A percentile compares a stretch with the other conserved stretches of the same genome.
phyloP scores from a whole-genome alignment of 148 eudicot genomes.

The Rhododendron williamsianum region DNA sequence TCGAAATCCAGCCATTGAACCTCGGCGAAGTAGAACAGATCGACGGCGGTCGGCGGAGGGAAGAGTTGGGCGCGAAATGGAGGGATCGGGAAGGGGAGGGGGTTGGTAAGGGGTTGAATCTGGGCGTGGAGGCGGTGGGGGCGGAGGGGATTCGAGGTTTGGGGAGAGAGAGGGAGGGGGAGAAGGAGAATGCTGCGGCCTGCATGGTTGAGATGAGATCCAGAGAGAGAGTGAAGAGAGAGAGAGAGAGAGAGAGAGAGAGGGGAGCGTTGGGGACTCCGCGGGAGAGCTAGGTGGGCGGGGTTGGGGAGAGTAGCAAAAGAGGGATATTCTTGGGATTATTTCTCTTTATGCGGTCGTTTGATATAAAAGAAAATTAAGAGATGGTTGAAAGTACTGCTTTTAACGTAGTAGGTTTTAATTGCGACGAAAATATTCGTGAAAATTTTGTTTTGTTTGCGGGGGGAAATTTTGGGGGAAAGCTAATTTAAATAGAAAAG shows the following conservation, averaged over 20 bases:
- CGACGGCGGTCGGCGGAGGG: conserved; percentile 11
- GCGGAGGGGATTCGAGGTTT: conserved; percentile 21
- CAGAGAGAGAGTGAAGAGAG: conserved; percentile 7
- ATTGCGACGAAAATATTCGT: too few relatives aligned
- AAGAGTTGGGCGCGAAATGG: conserved; percentile 5
- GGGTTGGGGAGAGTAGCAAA: background rate
- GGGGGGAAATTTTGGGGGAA: too few relatives aligned
- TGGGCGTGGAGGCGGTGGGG: background rate
- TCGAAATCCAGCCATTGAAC: conserved; percentile 31
- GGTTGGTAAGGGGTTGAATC: conserved; percentile 12
- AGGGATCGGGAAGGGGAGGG: conserved; percentile 13
- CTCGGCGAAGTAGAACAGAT: conserved; percentile 18
- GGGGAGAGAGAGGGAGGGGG: conserved; percentile 30
- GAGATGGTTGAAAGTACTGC: too few relatives aligned
- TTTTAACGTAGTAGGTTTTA: too few relatives aligned
- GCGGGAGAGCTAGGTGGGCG: conserved; percentile 9
- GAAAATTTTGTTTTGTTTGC: too few relatives aligned
- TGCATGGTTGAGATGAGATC: conserved; percentile 44
- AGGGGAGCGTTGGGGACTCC: conserved; percentile 28
- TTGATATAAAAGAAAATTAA: too few relatives aligned
- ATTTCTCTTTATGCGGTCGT: too few relatives aligned
- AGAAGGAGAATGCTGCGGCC: conserved; percentile 41
- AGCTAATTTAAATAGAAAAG: too few relatives aligned
- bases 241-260: conserved; percentile 4
- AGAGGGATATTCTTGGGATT: background rate